phyloP scores from a whole-genome alignment of 2,329 filamentous ascomycete genomes.

The Ophiostoma ulmi region DNA sequence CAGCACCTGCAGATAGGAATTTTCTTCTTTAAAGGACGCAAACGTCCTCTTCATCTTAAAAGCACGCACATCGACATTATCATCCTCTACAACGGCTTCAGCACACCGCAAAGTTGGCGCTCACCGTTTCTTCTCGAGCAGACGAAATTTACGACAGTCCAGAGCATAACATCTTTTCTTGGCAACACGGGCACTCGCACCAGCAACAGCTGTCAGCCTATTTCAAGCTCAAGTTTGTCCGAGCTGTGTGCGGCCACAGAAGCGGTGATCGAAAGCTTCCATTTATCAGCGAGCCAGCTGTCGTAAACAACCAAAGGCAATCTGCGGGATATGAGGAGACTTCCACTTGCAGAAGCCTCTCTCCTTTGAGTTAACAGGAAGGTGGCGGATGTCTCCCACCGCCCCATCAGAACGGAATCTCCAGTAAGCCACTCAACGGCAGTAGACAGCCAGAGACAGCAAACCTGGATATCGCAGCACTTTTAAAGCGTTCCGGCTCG shows the following conservation, averaged over 20 bases:
- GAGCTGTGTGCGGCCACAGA: neutral
- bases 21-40: neutral
- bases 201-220: neutral
- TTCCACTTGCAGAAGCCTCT: neutral
- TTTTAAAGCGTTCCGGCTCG: conserved; percentile 73
- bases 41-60: neutral
- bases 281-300: neutral
- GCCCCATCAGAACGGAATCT: neutral
- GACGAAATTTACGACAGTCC: conserved; percentile 23
- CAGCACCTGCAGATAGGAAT: neutral
- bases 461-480: conserved; percentile 92
- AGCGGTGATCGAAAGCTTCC: neutral
- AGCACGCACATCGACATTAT: neutral
- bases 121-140: conserved; percentile 21
- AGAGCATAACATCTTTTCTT: neutral
- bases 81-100: neutral
- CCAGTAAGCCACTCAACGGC: conserved; percentile 33
- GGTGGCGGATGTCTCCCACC: conserved; percentile 19
- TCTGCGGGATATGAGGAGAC: neutral
- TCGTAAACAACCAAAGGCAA: neutral
- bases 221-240: neutral
- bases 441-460: conserved; percentile 44
- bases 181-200: neutral
- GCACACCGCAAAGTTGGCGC: conserved; percentile 26
- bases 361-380: neutral